Percentiles rank a stretch among this genome's conserved stretches.
Evolutionary conservation across 2,329 filamentous ascomycete genomes (phyloP).

Genomic region (Ophiostoma fasciatum): DNA sequence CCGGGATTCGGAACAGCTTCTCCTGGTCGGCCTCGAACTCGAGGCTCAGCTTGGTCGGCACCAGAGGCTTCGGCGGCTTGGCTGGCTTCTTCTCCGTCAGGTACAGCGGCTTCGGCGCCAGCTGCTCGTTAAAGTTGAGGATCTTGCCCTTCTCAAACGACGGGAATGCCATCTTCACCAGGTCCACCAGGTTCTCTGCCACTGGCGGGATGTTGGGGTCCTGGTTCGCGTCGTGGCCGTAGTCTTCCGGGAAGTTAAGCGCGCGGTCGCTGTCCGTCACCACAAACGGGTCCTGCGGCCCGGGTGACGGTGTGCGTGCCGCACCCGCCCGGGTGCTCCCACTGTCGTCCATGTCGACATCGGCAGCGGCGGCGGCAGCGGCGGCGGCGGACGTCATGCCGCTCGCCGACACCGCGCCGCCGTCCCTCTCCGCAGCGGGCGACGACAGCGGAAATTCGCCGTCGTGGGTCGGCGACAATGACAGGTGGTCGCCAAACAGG

Average conservation of each 20-base stretch:
- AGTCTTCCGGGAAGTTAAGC: slow-evolving; percentile 29
- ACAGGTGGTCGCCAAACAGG: slow-evolving; percentile 49
- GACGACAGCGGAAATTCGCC: slow-evolving; percentile 20
- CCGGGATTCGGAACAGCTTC: slow-evolving; percentile 65
- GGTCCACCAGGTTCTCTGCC: slow-evolving; percentile 57
- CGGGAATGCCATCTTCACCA: slow-evolving; percentile 69
- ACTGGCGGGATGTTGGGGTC: slow-evolving; percentile 51
- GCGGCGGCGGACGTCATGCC: neutral
- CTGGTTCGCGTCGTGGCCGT: slow-evolving; percentile 36
- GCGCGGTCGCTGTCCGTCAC: slow-evolving; percentile 18
- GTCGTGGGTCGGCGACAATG: slow-evolving; percentile 29
- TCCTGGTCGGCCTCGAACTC: slow-evolving; percentile 80
- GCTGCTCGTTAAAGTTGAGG: slow-evolving; percentile 66
- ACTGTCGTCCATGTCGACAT: slow-evolving; percentile 3
- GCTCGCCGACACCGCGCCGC: slow-evolving; percentile 17
- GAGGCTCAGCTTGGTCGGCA: slow-evolving; percentile 76
- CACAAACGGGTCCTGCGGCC: slow-evolving; percentile 15
- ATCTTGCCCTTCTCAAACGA: slow-evolving; percentile 61
- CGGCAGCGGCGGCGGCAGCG: neutral
- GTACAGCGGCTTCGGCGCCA: slow-evolving; percentile 65
- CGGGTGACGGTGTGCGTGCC: slow-evolving; percentile 18
- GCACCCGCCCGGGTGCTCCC: slow-evolving; percentile 14
- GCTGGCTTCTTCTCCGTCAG: slow-evolving; percentile 65
- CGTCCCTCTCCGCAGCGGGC: slow-evolving; percentile 21
- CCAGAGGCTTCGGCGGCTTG: slow-evolving; percentile 67